Evolutionary conservation across 129 eudicot genomes (phyloP).

Genomic region (Centaurea solstitialis): DNA sequence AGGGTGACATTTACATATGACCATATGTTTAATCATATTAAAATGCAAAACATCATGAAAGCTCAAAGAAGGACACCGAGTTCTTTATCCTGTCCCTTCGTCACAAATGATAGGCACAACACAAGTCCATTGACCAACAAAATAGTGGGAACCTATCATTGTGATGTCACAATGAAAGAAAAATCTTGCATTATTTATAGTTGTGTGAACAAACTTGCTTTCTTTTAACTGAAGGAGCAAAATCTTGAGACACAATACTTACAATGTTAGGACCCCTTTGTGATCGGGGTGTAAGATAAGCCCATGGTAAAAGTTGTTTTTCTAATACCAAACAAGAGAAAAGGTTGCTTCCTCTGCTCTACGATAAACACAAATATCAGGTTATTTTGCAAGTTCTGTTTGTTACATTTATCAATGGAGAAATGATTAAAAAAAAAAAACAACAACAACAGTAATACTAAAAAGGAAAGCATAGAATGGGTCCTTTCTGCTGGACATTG

Average conservation of each 20-base stretch:
- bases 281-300: background rate
- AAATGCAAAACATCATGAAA: constrained; percentile 4
- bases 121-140: background rate
- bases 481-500: background rate
- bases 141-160: constrained; percentile 3
- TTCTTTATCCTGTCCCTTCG: background rate
- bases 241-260: background rate
- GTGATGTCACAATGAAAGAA: background rate
- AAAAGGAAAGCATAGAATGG: background rate
- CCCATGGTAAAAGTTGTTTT: background rate
- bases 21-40: background rate
- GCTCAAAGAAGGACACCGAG: constrained; percentile 1
- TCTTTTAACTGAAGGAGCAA: background rate
- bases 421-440: background rate
- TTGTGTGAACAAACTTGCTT: background rate
- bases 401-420: background rate
- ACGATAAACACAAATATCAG: background rate
- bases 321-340: background rate
- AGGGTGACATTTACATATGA: background rate
- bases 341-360: background rate
- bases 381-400: background rate
- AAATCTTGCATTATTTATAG: background rate
- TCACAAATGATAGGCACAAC: constrained; percentile 7
- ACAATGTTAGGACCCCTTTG: background rate
- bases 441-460: background rate